Percentiles rank a stretch among this genome's conserved stretches.
Evolutionary conservation across 805 yeast genomes (phyloP).

Genomic region (Cyberlindnera sargentensis): DNA sequence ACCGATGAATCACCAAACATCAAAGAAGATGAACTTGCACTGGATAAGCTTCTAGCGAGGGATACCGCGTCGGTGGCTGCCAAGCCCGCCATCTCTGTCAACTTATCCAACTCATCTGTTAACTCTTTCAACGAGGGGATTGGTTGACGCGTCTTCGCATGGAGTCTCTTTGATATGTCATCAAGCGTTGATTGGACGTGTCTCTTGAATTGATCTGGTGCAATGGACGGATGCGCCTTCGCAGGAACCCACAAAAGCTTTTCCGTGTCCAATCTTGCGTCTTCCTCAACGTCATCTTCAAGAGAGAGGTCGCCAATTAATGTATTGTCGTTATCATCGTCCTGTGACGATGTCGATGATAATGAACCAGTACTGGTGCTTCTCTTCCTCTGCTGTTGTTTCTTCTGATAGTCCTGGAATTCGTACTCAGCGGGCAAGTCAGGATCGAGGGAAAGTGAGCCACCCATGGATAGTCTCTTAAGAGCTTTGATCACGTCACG

Average conservation of each 20-base stretch:
- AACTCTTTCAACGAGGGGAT: conserved; percentile 66
- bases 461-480: conserved; percentile 64
- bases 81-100: conserved; percentile 72
- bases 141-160: conserved; percentile 10
- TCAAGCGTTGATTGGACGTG: conserved; percentile 46
- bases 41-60: conserved; percentile 70
- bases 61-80: conserved; percentile 78
- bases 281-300: conserved; percentile 3
- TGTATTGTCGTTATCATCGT: conserved; percentile 7
- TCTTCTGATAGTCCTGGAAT: conserved; percentile 22
- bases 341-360: conserved; percentile 13
- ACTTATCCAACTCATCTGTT: conserved; percentile 65
- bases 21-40: conserved; percentile 51
- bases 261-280: conserved; percentile 22
- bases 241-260: conserved; percentile 93
- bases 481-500: conserved; percentile 65
- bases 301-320: conserved; percentile 1
- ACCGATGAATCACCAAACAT: conserved; percentile 7
- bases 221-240: conserved; percentile 85
- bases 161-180: conserved; percentile 18
- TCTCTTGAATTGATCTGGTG: conserved; percentile 76
- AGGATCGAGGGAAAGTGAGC: conserved; percentile 52
- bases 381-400: conserved; percentile 12
- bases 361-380: conserved; percentile 13
- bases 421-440: conserved; percentile 46